Evolutionary conservation across 192 early-diverging fungal genomes (phyloP), one percentile per base, ranked within the genome.

Genomic region (Rhizophagus sp.): DNA sequence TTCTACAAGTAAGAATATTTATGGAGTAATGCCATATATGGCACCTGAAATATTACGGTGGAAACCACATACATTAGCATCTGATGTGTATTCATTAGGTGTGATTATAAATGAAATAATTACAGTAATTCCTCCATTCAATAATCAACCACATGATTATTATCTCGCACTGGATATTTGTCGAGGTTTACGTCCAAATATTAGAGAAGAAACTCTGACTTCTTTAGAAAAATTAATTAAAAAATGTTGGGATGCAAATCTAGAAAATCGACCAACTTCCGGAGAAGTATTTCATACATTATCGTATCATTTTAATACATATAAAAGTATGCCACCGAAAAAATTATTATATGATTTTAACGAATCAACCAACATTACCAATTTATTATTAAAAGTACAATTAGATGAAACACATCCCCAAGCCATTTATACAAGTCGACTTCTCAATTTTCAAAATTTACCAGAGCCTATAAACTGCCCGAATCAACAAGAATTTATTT

Each of bases 41-140:
- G 62, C 62, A 17, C 62, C 62, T 10, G 62, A 63, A 63, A 63
- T 63, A 25, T 63, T 63, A 22, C 10, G 9, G 10, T 24, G 62
- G 10, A 17, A 63, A 24, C 15, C 22, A 25, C 25, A 63, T 25
- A 63, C 62, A 25, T 34, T 34, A 44, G 30, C 13, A 15, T 25
- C 69, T 8, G 69, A 71, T 34, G 41, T 71, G 24, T 71, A 71
- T 71, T 11, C 27, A 17, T 71, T 71, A 34, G 69, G 69, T 10
- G n/a, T 71, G 6, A 22, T 71, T 39, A 71, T 71, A 34, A n/a
- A 25, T n/a, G 27, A 41, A 44, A 71, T 71, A 41, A 44, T 34
- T 41, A 44, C 69, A 15, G 69, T 25, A 41, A 44, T 41, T 19
- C 69, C 69, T 36, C 69, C 36, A 41, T 44, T 71, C 34, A 34